Evolutionary conservation across 345 rosid species (phyloP), one percentile per base, ranked within the genome.

Genomic region (Pelargonium nanum): DNA sequence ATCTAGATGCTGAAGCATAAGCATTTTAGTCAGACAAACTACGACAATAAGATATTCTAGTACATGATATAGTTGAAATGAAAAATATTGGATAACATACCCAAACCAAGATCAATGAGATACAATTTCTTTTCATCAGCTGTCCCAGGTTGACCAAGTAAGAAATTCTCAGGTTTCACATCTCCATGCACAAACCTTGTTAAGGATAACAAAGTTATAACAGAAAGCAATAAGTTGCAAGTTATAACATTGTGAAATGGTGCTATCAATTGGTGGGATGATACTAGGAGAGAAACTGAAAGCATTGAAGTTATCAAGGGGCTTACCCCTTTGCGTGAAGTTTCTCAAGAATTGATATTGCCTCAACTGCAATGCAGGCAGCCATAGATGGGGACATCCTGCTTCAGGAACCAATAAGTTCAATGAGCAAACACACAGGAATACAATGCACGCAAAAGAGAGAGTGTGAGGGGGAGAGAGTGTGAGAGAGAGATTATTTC

Each of bases 321-420:
- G 53, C 72, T 70, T 72, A 92, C 98, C 98, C 98, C 71, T 77
- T 89, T 67, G 73, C 52, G 73, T 89, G 97, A 70, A 92, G 85
- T 72, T 83, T 84, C 64, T 89, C 96, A 61, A 92, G 83, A 71
- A 92, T 92, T 15, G 98, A 92, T 77, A 92, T 78, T 19, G 96
- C 96, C 76, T 92, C 98, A 72, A 89, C 80, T 8, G 95, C 96
- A 62, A 92, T 85, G 80, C 98, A 92, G 16, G 87, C 98, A 65
- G 74, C 95, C 96, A 87, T 85, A 69, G 78, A 81, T 45, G 85
- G 80, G 20, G 95, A 75, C 95, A 92, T 87, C 80, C 97, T 92
- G 77, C 65, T 64, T 62, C 53, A 61, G 26, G 53, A 48, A 68
- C 40, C 30, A 61, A 65, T 30, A 72, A 16, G 60, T 67, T 67